Percentiles rank a stretch among this genome's conserved stretches.
Conservation (phyloP, 2,329 filamentous ascomycete genomes). For the Elsinoe batatas region DNA sequence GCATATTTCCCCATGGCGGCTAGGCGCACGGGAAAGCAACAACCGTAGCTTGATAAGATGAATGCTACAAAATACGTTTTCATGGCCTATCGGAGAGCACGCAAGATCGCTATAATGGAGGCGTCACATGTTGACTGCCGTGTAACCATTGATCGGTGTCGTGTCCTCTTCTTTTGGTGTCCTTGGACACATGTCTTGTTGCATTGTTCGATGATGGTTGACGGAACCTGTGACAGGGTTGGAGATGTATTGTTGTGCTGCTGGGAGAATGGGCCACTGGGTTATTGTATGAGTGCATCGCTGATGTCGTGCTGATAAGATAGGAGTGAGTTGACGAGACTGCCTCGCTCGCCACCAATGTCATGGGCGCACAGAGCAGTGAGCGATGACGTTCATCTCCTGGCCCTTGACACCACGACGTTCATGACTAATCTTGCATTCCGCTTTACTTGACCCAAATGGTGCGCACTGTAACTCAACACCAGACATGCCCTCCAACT, state of each 20-base stretch:
- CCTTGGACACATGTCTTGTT: background rate
- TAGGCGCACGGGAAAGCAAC: constrained; percentile 9
- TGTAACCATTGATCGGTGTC: constrained; percentile 18
- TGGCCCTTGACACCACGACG: no score
- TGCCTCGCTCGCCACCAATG: no score
- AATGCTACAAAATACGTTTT: constrained; percentile 9
- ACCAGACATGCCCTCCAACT: background rate
- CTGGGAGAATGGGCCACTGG: no score
- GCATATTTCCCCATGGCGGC: constrained; percentile 8
- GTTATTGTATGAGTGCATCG: no score
- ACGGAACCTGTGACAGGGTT: background rate
- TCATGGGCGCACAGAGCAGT: no score
- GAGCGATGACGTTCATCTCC: no score
- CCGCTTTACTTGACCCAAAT: background rate
- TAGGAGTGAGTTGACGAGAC: no score
- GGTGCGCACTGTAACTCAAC: background rate
- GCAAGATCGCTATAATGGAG: constrained; percentile 18
- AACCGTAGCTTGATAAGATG: constrained; percentile 15
- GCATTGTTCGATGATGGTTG: background rate
- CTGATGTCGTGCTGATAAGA: no score
- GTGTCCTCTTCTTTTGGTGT: background rate
- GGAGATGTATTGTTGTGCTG: no score
- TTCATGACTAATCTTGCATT: background rate
- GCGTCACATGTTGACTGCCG: constrained; percentile 15
- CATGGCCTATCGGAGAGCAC: constrained; percentile 29